Evolutionary conservation across 441 rosid genomes (phyloP), one percentile per base, ranked within the genome.

Genomic region (Syzygium syzygioides): DNA sequence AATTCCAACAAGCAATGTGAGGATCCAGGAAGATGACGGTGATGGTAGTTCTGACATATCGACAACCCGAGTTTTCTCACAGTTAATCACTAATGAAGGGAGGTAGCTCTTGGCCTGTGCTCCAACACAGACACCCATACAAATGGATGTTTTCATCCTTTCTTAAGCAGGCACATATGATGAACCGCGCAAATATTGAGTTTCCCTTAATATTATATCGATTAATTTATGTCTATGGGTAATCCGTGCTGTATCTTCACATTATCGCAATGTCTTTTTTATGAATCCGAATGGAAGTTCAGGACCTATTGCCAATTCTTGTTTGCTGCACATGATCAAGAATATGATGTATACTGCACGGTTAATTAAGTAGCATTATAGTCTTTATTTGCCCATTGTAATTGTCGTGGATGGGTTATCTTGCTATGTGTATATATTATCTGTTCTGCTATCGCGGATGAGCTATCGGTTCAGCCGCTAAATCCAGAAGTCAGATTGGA

Each of bases 31-130:
- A 59, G 93, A 90, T 37, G 89, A 56, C 52, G 94, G 85, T 60
- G 91, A 88, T 79, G 95, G 91, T 80, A 54, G 92, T 88, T 94
- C 96, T 23, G 98, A 96, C 64, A 88, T 93, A 34, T 89, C 94
- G 34, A 94, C 94, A 25, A 93, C 91, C 86, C 93, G 89, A 91
- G 96, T 97, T 30, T 97, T 97, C 92, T 97, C 99, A 62, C 99
- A 97, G 93, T 94, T 96, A 89, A 90, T 97, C 89, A 96, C 94
- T 19, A 96, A 93, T 13, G 95, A 94, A 86, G 98, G 98, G 88
- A 95, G 99, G 92, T 96, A 93, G 89, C 86, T 86, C 83, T 71
- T 62, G 23, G 59, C 59, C 34, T 25, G 15, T 41, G 83, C 83
- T 76, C n/a, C 83, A 41, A 76, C 83, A 41, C 26, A 23, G 83